These are phyloP conservation scores for Isatis lusitanica DNA, from an alignment of 441 rosid species.

Conservation along the genomic window DNA sequence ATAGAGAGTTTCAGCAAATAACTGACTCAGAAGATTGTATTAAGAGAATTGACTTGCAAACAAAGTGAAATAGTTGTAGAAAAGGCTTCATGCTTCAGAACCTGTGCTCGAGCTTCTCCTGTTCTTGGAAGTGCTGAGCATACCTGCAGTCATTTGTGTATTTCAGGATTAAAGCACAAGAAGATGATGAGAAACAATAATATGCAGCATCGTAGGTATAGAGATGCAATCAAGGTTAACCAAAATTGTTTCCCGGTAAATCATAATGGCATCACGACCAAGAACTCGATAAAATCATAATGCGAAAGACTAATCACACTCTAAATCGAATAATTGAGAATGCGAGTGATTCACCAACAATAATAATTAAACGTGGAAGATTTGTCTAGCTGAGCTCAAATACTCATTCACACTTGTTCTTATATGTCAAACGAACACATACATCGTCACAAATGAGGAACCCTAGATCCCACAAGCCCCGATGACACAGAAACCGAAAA, in stretches of 20 bases:
- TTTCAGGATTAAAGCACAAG: background rate
- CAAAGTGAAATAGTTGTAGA: background rate
- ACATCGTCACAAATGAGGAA: background rate
- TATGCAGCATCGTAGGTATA: background rate
- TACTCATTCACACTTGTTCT: background rate
- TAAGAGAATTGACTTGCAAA: background rate
- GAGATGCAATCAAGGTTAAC: background rate
- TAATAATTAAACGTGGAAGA: background rate
- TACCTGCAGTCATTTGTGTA: constrained; percentile 56
- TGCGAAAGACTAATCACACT: background rate
- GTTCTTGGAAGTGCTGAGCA: constrained; percentile 70
- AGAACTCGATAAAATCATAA: background rate
- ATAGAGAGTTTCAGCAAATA: constrained; percentile 6
- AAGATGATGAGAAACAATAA: background rate
- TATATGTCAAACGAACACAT: background rate
- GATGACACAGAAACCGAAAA: background rate
- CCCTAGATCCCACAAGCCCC: background rate
- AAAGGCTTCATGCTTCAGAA: constrained; percentile 44
- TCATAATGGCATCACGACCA: background rate
- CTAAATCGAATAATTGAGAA: background rate
- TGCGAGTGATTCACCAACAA: background rate
- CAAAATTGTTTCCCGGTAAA: background rate
- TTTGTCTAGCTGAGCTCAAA: background rate
- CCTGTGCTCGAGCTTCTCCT: constrained; percentile 87
- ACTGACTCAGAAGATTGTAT: constrained; percentile 2